Evolutionary conservation across 805 yeast species (phyloP), one percentile per base, ranked within the genome.

Genomic region (Pachysolen tannophilus): DNA sequence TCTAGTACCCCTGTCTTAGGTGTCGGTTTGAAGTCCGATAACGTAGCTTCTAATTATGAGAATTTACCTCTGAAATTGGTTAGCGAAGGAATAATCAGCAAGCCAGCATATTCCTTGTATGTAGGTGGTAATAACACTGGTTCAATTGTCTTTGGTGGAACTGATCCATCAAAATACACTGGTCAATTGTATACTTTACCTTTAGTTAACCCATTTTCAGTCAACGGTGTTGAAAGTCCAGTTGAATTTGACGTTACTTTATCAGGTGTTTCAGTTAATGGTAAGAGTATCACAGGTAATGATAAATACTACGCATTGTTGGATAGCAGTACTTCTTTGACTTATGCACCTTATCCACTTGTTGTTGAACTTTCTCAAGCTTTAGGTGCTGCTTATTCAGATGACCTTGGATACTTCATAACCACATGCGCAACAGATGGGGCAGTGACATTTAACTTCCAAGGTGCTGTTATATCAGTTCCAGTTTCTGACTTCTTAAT

Each of bases 1-100:
- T 69, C 83, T 2, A 53, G 72, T 10, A 52, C 61, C 19, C 82
- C 85, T 32, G 83, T 78, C 15, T 53, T 78, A 30, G 81, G 82
- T 14, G 67, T 78, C 38, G 83, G 84, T 11, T 58, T 77, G n/a
- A n/a, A n/a, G n/a, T n/a, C n/a, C n/a, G n/a, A n/a, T n/a, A n/a
- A n/a, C 10, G 19, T n/a, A n/a, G n/a, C n/a, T n/a, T 11, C 3
- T 29, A 29, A 6, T n/a, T 80, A 80, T 55, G 60, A 65, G 35
- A 81, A 81, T 52, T 56, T 80, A 39, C 88, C 88, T 0, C 44
- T 62, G 35, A 64, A 65, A 35, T 55, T 81, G 60, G 71, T 64
- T 38, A 49, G 57, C 19, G 62, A 66, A 31, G 82, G 82, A 1
- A 43, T 64, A 31, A 76, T 74, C 39, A 42, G 63, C 30, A 61